Percentiles rank a stretch among this genome's conserved stretches.
Conservation (phyloP, 176 grass and related monocot species). For the Lolium rigidum region DNA sequence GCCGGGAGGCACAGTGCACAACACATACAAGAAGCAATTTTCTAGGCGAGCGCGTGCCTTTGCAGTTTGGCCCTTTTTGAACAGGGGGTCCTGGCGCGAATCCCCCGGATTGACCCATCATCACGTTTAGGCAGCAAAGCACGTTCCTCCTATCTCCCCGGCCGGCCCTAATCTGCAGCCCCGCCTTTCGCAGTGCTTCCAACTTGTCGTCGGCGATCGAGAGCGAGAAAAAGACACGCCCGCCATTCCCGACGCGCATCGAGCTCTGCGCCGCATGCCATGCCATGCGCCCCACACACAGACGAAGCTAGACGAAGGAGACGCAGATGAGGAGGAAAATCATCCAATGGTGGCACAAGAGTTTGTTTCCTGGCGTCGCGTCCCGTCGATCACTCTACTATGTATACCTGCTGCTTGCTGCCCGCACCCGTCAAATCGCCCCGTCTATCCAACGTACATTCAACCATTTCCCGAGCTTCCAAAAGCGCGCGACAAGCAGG, state of each 20-base stretch:
- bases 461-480: constrained; percentile 45
- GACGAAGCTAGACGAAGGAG: background rate
- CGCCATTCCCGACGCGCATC: constrained; percentile 48
- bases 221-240: constrained; percentile 41
- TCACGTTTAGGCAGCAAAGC: background rate
- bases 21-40: background rate
- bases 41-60: constrained; percentile 17
- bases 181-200: constrained; percentile 28
- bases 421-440: constrained; percentile 40
- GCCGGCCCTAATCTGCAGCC: background rate
- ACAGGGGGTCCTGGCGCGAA: constrained; percentile 13
- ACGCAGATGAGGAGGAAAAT: background rate
- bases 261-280: constrained; percentile 13
- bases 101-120: constrained; percentile 44
- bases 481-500: constrained; percentile 34
- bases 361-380: constrained; percentile 58
- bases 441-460: constrained; percentile 4
- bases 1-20: background rate
- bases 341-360: constrained; percentile 27
- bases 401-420: constrained; percentile 22
- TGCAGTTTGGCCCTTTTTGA: constrained; percentile 15
- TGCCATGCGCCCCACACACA: constrained; percentile 21
- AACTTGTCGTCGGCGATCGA: constrained; percentile 10
- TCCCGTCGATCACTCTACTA: constrained; percentile 6
- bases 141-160: background rate